Evolutionary conservation across 331 rosid genomes (phyloP), one percentile per base, ranked within the genome.

Genomic region (Quercus tomentella): DNA sequence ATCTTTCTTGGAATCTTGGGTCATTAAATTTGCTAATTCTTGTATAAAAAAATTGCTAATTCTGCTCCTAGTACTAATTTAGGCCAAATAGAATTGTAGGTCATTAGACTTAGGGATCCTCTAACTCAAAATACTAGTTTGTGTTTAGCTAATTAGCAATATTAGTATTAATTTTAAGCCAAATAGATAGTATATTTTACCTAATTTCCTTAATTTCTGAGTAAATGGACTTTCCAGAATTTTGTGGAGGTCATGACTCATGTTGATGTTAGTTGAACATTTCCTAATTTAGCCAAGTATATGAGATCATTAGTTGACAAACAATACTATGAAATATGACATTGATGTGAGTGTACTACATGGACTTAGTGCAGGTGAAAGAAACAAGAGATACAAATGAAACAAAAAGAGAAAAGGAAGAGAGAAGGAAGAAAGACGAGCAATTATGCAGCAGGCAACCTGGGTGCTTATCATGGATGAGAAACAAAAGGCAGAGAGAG

Each of bases 391-490:
- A 82, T 78, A 79, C 81, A 86, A 83, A 81, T 73, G 88, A 82
- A 83, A 82, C 56, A 73, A 79, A 74, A 76, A 80, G 76, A 62
- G 93, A 78, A 56, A 75, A 84, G 85, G 85, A 88, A 18, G 87
- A 76, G 76, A 80, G 87, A 74, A 77, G 51, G 76, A 70, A 73
- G 73, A 58, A 84, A 75, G 85, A 87, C 22, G 77, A 80, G 76
- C 81, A 82, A n/a, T 76, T 76, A 82, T 80, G 51, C 51, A 43
- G 82, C 81, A 91, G 89, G 82, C 91, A 76, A 82, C 73, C 88
- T 56, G 90, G 99, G 22, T 95, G 99, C 88, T 88, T 93, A 77
- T 80, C 94, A 67, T 95, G 97, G 97, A 90, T 95, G 90, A 92
- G 84, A 77, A 89, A 60, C 23, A 85, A 81, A 86, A 85, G 86